Evolutionary conservation across 352 stramenopile species (phyloP), one percentile per base, ranked within the genome.

Genomic region (Phytophthora litchii): DNA sequence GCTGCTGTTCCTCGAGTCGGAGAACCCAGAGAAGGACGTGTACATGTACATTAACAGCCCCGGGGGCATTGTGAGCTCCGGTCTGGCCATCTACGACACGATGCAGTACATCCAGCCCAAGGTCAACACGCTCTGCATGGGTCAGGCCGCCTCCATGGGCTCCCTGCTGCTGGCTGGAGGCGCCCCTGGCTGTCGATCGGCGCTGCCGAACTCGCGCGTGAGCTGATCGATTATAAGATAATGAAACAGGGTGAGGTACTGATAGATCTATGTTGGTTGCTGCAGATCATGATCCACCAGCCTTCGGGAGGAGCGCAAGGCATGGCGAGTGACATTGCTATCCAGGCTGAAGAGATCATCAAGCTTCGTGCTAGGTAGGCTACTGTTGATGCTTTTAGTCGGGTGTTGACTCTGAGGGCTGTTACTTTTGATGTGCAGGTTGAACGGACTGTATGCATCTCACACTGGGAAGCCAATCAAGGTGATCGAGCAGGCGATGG

Each of bases 21-120:
- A 99, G 78, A 90, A 99, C 70, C 91, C 86, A 11, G 92, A 97
- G 45, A 99, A 99, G 81, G 96, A 98, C 57, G 97, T 99, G 64
- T 99, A 97, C 77, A 94, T 99, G 68, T 99, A 99, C 80, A 98
- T 99, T 64, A 99, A 99, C 80, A 99, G 89, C 64, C 97, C 97
- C 21, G 96, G 97, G 37, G 97, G 97, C 37, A 92, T 96, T 25
- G 97, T 99, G 58, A 98, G 96, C 63, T 96, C 96, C 27, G 97
- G 97, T 3, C 78, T 99, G 43, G 96, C 97, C 48, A 99, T 99
- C 70, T 99, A 98, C 74, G 97, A 99, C 78, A 98, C 94, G 25
- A 99, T 99, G 93, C 96, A 95, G 71, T 95, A 99, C 78, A 98
- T 99, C 64, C 91, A 96, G 67, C 95, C 88, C 42, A 94, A 98